Conservation (phyloP, 495 filamentous ascomycete species). For the Lophiotrema nucula region DNA sequence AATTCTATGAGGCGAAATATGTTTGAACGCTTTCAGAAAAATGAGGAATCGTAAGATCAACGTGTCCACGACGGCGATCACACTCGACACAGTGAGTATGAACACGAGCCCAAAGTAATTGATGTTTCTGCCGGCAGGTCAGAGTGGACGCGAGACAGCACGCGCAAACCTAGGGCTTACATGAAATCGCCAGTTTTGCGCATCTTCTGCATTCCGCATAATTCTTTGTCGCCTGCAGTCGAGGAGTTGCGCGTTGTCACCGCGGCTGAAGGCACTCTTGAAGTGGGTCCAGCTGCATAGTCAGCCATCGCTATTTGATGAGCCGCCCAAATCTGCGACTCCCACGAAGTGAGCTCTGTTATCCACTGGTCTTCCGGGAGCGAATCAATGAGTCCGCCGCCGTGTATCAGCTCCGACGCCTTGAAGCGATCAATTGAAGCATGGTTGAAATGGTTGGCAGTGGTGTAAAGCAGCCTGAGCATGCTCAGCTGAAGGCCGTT, state of each 20-base stretch:
- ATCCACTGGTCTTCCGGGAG: not conserved
- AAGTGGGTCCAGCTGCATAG: not conserved
- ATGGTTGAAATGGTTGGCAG: not conserved
- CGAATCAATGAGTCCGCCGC: not conserved
- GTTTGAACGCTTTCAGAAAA: no score
- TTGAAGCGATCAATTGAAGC: not conserved
- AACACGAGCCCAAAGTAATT: not conserved
- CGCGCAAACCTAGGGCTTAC: not conserved
- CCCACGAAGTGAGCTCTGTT: not conserved
- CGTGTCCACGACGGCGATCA: no score
- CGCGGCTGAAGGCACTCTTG: not conserved
- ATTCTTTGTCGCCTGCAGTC: not conserved
- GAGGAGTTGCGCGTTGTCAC: not conserved
- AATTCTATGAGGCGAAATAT: no score
- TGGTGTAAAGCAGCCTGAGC: not conserved
- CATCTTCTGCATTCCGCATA: not conserved
- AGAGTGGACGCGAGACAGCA: not conserved
- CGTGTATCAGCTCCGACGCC: not conserved
- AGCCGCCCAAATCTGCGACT: not conserved
- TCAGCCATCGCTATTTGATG: not conserved
- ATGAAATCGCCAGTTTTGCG: not conserved
- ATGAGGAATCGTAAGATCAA: no score
- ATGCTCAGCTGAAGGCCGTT: not conserved
- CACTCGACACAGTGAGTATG: no score
- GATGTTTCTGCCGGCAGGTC: no score